Evolutionary conservation across 805 yeast species (phyloP).

Genomic region (Komagataella pseudopastoris): DNA sequence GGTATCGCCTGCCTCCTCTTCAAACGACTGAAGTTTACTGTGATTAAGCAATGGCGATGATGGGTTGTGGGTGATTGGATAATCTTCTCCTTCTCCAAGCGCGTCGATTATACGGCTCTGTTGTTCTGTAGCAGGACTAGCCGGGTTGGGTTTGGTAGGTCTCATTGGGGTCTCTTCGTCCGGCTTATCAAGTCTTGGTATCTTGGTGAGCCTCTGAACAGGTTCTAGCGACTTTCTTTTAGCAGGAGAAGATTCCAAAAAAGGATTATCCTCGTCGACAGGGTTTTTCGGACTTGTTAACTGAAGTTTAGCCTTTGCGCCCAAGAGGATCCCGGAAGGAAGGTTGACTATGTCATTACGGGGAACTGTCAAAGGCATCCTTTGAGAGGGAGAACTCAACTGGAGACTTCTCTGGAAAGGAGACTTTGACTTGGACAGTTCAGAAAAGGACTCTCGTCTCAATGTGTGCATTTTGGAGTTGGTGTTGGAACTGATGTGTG

Average conservation of each 20-base stretch:
- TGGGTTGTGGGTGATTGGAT: background rate
- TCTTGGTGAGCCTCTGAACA: background rate
- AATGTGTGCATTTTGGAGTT: background rate
- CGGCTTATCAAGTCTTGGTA: background rate
- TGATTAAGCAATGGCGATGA: background rate
- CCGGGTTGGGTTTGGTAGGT: constrained; percentile 16
- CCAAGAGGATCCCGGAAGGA: background rate
- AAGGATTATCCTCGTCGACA: background rate
- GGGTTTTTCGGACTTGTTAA: background rate
- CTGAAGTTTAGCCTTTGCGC: background rate
- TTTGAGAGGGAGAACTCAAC: constrained; percentile 3
- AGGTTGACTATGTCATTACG: constrained; percentile 9
- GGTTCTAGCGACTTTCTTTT: background rate
- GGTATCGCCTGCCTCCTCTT: background rate
- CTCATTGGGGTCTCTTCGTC: constrained; percentile 12
- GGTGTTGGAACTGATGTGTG: background rate
- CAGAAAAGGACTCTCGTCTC: constrained; percentile 1
- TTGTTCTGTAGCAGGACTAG: constrained; percentile 17
- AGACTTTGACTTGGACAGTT: background rate
- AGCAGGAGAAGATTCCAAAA: background rate
- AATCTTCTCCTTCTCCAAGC: constrained; percentile 1
- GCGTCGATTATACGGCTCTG: constrained; percentile 8
- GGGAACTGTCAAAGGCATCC: constrained; percentile 18
- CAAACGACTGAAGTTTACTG: background rate
- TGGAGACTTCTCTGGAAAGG: background rate